Evolutionary conservation across 2,329 filamentous ascomycete genomes (phyloP), one percentile per base, ranked within the genome.

Genomic region (Colletotrichum filicis): DNA sequence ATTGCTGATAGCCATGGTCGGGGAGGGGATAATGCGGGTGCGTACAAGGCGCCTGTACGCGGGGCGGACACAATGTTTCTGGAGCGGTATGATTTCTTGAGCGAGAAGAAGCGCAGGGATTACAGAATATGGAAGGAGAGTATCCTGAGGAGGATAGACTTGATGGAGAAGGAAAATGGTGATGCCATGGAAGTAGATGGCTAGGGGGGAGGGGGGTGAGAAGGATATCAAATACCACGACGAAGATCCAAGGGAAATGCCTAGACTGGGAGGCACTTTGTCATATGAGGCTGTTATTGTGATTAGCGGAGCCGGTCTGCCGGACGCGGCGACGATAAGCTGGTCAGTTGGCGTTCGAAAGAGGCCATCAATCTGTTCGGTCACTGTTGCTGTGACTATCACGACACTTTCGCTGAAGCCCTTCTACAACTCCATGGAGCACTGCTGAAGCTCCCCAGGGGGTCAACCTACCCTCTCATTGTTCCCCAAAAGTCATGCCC

Each of bases 31-130:
- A 69, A 11, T 81, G 37, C 16, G 6, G 37, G 37, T 42, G 37
- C 16, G 37, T 78, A 55, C 74, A 84, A 81, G 71, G 78, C 83
- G 49, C 83, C 86, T 69, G 79, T 86, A 32, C 82, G 90, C 81
- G 80, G 87, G 69, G 83, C 87, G 9, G 89, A 91, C 75, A 93
- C 91, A 2, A 95, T 95, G 93, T 90, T 95, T 76, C 93, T 95
- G 80, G 91, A 92, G 75, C 88, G 89, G 59, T 92, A 93, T 77
- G 92, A 95, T 77, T 94, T 92, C 77, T 81, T 95, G 76, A 92
- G 91, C 74, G 90, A 92, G 61, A 84, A 87, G 74, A 90, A 90
- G 76, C 86, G 87, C 76, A 85, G 84, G 53, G 90, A 92, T 12
- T 95, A 91, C 79, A 83, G 80, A 57, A 80, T 79, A 22, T 97